Percentiles rank a stretch among this genome's conserved stretches.
phyloP scores from a whole-genome alignment of 768 basidiomycete genomes.

The Pulveroboletus sp. region DNA sequence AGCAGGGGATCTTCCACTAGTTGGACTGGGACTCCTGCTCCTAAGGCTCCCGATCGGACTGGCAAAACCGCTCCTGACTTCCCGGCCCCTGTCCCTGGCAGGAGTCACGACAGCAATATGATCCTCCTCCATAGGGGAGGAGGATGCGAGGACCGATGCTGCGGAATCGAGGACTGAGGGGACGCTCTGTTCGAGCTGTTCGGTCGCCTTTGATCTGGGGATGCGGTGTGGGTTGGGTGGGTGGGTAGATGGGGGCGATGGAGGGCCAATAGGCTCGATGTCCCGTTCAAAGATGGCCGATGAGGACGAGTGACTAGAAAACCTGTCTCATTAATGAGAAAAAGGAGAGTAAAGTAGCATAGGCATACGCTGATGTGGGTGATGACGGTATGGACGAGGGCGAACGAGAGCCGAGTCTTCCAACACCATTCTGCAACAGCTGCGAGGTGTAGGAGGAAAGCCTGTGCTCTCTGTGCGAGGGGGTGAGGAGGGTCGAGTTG shows the following conservation, averaged over 20 bases:
- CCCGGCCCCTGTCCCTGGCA: conserved; percentile 33
- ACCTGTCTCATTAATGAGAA: conserved; percentile 5
- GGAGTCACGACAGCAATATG: conserved; percentile 66
- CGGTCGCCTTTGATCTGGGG: conserved; percentile 67
- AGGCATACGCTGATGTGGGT: conserved; percentile 70
- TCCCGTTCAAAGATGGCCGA: conserved; percentile 93
- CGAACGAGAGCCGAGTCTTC: conserved; percentile 58
- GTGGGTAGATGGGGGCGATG: conserved; percentile 38
- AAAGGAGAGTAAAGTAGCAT: conserved; percentile 6
- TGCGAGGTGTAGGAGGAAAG: conserved; percentile 47
- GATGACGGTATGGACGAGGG: conserved; percentile 78
- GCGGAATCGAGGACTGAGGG: conserved; percentile 86
- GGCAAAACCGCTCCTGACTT: conserved; percentile 52
- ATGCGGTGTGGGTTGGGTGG: conserved; percentile 68
- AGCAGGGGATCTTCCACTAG: conserved; percentile 34
- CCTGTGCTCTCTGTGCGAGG: conserved; percentile 37
- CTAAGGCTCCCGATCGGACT: conserved; percentile 64
- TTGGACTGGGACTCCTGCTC: conserved; percentile 66
- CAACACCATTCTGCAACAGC: conserved; percentile 41
- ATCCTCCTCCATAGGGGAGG: conserved; percentile 46
- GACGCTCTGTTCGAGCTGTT: conserved; percentile 73
- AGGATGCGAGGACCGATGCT: conserved; percentile 61
- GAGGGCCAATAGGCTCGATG: conserved; percentile 58
- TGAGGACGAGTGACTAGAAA: conserved; percentile 60
- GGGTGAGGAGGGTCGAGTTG: conserved; percentile 39